Evolutionary conservation across 129 eudicot genomes (phyloP).

Genomic region (Tagetes erecta): DNA sequence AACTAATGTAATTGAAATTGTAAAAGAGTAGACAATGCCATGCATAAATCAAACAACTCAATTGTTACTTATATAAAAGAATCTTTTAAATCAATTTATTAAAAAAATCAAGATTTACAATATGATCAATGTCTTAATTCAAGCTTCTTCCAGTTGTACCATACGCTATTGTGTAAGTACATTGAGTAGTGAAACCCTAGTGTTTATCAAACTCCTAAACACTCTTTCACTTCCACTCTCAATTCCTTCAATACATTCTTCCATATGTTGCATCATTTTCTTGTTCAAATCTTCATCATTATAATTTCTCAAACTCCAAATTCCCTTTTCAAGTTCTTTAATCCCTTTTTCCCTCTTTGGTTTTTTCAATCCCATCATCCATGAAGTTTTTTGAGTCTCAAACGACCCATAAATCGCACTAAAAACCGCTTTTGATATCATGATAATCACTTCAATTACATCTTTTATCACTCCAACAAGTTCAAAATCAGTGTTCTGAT

Average conservation of each 20-base stretch:
- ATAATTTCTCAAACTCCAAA: conserved; percentile 47
- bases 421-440: conserved; percentile 55
- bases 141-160: conserved; percentile 10
- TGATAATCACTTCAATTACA: conserved; percentile 41
- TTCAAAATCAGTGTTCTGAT: conserved; percentile 40
- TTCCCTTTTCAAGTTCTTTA: conserved; percentile 49
- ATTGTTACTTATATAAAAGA: conserved; percentile 26
- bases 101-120: conserved; percentile 13
- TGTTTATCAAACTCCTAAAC: conserved; percentile 77
- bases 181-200: conserved; percentile 79
- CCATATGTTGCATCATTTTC: conserved; percentile 62
- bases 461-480: conserved; percentile 45
- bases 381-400: conserved; percentile 38
- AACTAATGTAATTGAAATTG: neutral
- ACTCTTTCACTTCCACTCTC: conserved; percentile 66
- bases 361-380: conserved; percentile 43
- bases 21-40: neutral
- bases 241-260: conserved; percentile 63
- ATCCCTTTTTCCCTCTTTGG: conserved; percentile 48
- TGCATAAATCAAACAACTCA: conserved; percentile 21
- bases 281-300: conserved; percentile 49
- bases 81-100: conserved; percentile 25
- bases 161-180: conserved; percentile 55
- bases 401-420: conserved; percentile 48
- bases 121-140: neutral